Evolutionary conservation across 1,284 basidiomycete genomes (phyloP).

Genomic region (Microbotryum lychnidis-dioicae): DNA sequence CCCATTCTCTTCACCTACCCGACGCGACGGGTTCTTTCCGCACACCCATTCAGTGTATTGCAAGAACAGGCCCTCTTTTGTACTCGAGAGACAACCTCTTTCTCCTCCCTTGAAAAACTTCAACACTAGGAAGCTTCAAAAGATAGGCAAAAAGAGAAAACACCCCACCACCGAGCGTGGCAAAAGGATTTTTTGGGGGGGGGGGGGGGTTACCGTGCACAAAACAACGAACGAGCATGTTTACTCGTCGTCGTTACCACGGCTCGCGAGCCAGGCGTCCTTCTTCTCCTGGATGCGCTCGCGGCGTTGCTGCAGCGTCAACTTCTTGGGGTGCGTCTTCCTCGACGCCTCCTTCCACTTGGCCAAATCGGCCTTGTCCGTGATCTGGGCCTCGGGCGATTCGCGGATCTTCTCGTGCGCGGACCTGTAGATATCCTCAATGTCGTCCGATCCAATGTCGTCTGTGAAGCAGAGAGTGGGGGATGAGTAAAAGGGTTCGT

Average conservation of each 20-base stretch:
- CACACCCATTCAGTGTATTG: too few species aligned
- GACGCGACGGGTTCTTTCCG: too few species aligned
- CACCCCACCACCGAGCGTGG: too few species aligned
- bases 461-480: constrained; percentile 43
- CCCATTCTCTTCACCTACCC: too few species aligned
- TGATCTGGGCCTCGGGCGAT: constrained; percentile 81
- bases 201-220: too few species aligned
- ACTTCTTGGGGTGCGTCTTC: constrained; percentile 64
- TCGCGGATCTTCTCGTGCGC: constrained; percentile 72
- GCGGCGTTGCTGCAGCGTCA: constrained; percentile 70
- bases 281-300: constrained; percentile 50
- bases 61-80: too few species aligned
- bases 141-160: too few species aligned
- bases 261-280: constrained; percentile 10
- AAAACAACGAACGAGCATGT: not conserved
- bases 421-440: constrained; percentile 83
- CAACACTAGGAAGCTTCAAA: too few species aligned
- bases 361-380: constrained; percentile 65
- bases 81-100: too few species aligned
- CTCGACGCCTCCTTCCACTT: constrained; percentile 85
- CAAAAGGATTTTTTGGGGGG: too few species aligned
- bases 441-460: constrained; percentile 90
- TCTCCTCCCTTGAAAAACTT: too few species aligned
- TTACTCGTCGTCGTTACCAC: constrained; percentile 1
- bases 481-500: too few species aligned